phyloP scores from a whole-genome alignment of 192 early-diverging fungal species.

The Linnemannia exigua region DNA sequence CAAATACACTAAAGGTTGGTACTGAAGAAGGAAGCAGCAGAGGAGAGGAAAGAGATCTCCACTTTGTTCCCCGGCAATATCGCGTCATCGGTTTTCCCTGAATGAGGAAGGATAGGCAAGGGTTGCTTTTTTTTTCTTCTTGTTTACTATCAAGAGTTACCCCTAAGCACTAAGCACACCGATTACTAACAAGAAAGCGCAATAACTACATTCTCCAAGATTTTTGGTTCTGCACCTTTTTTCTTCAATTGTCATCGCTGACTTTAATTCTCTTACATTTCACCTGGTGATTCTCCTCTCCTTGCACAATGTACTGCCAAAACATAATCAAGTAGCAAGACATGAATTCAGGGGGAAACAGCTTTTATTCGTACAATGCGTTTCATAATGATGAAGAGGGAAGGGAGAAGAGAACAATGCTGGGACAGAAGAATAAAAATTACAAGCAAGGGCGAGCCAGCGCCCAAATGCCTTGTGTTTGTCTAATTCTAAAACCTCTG shows the following conservation, averaged over 20 bases:
- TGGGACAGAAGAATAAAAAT: neutral
- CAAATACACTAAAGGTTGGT: too few relatives aligned
- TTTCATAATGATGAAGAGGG: neutral
- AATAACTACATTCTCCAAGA: too few relatives aligned
- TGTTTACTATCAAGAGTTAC: too few relatives aligned
- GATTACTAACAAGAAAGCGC: too few relatives aligned
- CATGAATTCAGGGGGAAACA: neutral
- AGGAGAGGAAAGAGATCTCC: too few relatives aligned
- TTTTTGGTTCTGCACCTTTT: too few relatives aligned
- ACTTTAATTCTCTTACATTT: too few relatives aligned
- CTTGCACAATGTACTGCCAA: neutral
- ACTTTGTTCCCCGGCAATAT: neutral
- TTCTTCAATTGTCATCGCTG: too few relatives aligned
- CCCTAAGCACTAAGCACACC: too few relatives aligned
- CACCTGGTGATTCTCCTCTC: too few relatives aligned
- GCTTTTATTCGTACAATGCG: neutral
- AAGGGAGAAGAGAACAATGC: neutral
- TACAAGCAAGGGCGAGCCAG: neutral
- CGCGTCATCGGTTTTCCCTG: neutral
- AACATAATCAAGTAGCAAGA: neutral
- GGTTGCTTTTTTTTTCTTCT: neutral
- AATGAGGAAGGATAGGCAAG: neutral
- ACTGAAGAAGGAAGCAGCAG: too few relatives aligned
- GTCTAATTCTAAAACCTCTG: neutral
- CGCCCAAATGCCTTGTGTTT: neutral